Evolutionary conservation across 371 early-diverging fungal genomes (phyloP).

Genomic region (Syncephalastrum racemosum): DNA sequence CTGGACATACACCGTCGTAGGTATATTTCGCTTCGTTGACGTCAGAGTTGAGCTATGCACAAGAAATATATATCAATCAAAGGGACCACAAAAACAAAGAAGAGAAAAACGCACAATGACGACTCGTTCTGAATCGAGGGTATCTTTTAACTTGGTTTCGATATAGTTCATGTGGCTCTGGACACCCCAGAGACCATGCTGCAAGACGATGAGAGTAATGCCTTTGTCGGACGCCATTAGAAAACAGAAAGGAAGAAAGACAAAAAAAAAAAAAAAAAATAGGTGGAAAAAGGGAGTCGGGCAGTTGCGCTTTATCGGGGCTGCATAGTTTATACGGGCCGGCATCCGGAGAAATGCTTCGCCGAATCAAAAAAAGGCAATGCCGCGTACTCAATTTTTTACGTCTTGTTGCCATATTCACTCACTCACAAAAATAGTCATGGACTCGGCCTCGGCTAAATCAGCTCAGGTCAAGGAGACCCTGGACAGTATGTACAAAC

Average conservation of each 20-base stretch:
- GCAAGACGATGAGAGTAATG: slow-evolving; percentile 46
- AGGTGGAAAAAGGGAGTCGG: too few relatives aligned
- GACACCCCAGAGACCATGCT: slow-evolving; percentile 72
- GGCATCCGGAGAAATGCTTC: too few relatives aligned
- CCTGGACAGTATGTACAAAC: slow-evolving; percentile 21
- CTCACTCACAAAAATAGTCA: too few relatives aligned
- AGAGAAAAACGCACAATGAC: slow-evolving; percentile 28
- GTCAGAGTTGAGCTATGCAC: slow-evolving; percentile 51
- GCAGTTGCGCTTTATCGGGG: too few relatives aligned
- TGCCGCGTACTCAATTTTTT: too few relatives aligned
- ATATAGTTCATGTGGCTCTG: slow-evolving; percentile 54
- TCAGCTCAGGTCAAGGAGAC: slow-evolving; percentile 18
- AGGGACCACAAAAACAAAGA: too few relatives aligned
- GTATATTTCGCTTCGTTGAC: slow-evolving; percentile 56
- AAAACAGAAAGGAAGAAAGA: too few relatives aligned
- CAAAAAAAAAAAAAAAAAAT: too few relatives aligned
- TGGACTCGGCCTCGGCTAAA: not conserved
- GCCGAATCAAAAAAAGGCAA: too few relatives aligned
- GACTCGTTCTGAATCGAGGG: slow-evolving; percentile 24
- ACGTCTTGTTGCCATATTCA: too few relatives aligned
- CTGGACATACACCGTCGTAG: slow-evolving; percentile 54
- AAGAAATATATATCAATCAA: not conserved
- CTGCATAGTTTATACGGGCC: too few relatives aligned
- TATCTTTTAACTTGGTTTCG: slow-evolving; percentile 30
- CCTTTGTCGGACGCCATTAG: too few relatives aligned